Percentiles rank a stretch among this genome's conserved stretches.
These are phyloP conservation scores for Citeromyces hawaiiensis DNA, from an alignment of 1,139 yeast species.

Conservation along the genomic window DNA sequence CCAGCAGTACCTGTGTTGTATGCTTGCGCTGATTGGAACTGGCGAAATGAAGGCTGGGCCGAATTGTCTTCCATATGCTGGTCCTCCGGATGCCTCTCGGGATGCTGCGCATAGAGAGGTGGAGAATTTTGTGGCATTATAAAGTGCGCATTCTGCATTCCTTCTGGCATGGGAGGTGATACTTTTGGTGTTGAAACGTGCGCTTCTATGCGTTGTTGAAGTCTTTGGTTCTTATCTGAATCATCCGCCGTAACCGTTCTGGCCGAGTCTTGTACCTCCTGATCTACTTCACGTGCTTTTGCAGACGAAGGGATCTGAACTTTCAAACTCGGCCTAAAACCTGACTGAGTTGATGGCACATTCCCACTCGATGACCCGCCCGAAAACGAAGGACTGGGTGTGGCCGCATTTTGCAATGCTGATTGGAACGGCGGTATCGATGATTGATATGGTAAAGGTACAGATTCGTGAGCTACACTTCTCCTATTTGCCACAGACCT, in stretches of 20 bases:
- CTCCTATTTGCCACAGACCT: not conserved
- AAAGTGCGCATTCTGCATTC: not conserved
- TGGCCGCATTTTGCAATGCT: not conserved
- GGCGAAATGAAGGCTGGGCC: not conserved
- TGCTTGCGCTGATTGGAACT: not conserved
- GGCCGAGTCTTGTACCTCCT: not conserved
- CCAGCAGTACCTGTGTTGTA: not conserved
- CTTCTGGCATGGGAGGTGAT: constrained; percentile 7
- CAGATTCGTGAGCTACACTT: not conserved
- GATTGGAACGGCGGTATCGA: not conserved
- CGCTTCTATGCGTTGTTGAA: constrained; percentile 5
- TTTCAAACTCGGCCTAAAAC: not conserved
- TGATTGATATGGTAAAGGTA: not conserved
- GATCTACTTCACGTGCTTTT: not conserved
- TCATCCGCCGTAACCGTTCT: not conserved
- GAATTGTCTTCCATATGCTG: not conserved
- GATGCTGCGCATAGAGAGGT: not conserved
- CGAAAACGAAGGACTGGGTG: not conserved
- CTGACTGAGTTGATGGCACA: not conserved
- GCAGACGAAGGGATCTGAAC: not conserved
- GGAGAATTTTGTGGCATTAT: not conserved
- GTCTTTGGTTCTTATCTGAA: not conserved
- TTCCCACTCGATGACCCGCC: not conserved
- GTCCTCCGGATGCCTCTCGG: not conserved
- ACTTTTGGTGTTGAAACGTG: constrained; percentile 10